Evolutionary conservation across 371 early-diverging fungal species (phyloP).

Genomic region (Mortierella sp.): DNA sequence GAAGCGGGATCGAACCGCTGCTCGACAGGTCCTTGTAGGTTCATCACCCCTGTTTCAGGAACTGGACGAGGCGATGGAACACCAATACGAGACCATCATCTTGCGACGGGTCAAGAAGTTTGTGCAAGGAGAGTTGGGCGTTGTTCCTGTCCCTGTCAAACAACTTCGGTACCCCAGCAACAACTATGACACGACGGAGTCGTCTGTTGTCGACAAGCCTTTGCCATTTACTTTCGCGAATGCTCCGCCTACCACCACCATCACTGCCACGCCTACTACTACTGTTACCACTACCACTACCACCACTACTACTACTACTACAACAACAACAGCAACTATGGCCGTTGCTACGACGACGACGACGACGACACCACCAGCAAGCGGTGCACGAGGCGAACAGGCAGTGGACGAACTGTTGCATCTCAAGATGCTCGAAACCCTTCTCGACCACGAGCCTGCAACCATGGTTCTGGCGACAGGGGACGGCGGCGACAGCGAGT

Average conservation of each 20-base stretch:
- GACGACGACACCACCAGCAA: constrained; percentile 4
- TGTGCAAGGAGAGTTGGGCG: constrained; percentile 43
- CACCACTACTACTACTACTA: too few relatives aligned
- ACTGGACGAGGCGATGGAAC: constrained; percentile 49
- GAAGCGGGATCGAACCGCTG: constrained; percentile 39
- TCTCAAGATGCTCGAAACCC: constrained; percentile 61
- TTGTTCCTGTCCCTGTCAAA: constrained; percentile 34
- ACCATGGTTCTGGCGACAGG: constrained; percentile 60
- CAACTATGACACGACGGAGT: background rate
- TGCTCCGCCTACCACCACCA: too few relatives aligned
- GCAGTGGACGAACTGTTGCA: constrained; percentile 62
- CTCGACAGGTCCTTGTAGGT: constrained; percentile 56
- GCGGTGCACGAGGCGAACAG: constrained; percentile 36
- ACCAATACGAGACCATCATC: constrained; percentile 55
- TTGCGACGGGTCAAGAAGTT: constrained; percentile 52
- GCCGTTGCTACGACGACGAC: background rate
- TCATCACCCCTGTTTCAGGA: constrained; percentile 58
- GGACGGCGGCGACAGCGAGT: constrained; percentile 61
- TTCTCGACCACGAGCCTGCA: constrained; percentile 58
- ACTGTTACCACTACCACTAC: background rate
- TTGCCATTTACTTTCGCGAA: too few relatives aligned
- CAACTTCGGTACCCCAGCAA: constrained; percentile 26
- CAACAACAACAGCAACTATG: background rate
- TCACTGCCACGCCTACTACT: background rate
- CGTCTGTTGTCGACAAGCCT: background rate